phyloP scores from a whole-genome alignment of 352 stramenopile genomes.

The Phytophthora boehmeriae region DNA sequence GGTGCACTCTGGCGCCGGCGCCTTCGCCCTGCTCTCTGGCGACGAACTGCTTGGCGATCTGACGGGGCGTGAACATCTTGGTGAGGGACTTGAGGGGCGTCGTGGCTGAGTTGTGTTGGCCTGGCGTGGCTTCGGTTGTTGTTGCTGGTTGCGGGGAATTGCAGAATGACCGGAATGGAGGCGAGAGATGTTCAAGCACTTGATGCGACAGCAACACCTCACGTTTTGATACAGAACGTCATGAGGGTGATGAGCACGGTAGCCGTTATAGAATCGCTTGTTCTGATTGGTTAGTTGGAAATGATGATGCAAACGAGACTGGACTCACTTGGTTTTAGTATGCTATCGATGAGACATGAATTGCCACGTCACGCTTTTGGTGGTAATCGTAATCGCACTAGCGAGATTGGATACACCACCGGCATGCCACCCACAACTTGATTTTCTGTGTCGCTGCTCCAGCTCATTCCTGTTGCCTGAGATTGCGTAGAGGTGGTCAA shows the following conservation, averaged over 20 bases:
- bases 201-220: too few relatives aligned
- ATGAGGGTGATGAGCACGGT: not conserved
- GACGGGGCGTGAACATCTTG: conserved; percentile 34
- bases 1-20: conserved; percentile 40
- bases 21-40: conserved; percentile 41
- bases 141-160: not conserved
- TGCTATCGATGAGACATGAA: not conserved
- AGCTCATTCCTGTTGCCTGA: too few relatives aligned
- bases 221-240: too few relatives aligned
- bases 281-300: conserved; percentile 11
- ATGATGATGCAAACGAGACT: conserved; percentile 14
- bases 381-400: conserved; percentile 27
- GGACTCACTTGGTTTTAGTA: conserved; percentile 19
- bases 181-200: too few relatives aligned
- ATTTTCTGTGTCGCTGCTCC: not conserved
- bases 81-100: conserved; percentile 20
- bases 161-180: not conserved
- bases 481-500: not conserved
- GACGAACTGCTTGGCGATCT: conserved; percentile 41
- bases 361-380: conserved; percentile 33
- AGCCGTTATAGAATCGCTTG: not conserved
- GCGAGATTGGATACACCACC: conserved; percentile 15
- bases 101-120: too few relatives aligned
- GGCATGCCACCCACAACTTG: conserved; percentile 3
- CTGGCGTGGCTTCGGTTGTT: not conserved